phyloP scores from a whole-genome alignment of 768 basidiomycete species.

The Leccinum longicurvipes region DNA sequence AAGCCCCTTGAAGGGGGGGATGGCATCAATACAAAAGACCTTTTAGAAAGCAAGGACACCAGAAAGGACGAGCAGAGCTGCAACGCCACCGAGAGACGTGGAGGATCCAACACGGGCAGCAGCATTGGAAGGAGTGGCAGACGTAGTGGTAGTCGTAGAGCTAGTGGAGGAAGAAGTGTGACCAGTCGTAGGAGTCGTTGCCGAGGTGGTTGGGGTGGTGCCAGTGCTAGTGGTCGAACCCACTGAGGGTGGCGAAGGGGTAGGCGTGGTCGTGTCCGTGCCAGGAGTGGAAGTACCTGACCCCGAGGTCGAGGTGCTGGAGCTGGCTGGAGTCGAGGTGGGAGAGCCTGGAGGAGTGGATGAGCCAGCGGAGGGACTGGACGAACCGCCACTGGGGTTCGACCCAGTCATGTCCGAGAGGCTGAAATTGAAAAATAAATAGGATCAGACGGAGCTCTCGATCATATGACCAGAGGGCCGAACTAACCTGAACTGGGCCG shows the following conservation, averaged over 20 bases:
- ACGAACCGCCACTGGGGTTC: constrained; percentile 20
- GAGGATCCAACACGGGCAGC: constrained; percentile 22
- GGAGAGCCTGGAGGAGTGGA: constrained; percentile 12
- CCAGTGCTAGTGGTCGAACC: constrained; percentile 28
- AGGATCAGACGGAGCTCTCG: neutral
- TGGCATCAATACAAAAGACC: constrained; percentile 2
- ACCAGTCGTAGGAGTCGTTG: neutral
- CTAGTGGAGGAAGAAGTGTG: neutral
- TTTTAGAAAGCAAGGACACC: constrained; percentile 20
- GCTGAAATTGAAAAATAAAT: constrained; percentile 29
- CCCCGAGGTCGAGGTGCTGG: neutral
- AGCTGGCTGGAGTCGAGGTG: neutral
- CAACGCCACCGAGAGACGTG: constrained; percentile 17
- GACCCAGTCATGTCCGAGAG: constrained; percentile 60
- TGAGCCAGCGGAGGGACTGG: constrained; percentile 14
- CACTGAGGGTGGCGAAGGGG: constrained; percentile 27
- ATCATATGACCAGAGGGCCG: neutral
- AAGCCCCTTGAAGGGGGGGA: neutral
- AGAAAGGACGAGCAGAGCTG: constrained; percentile 19
- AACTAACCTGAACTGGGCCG: constrained; percentile 55
- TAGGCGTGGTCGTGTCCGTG: neutral
- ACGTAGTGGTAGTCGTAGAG: neutral
- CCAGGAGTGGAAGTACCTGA: constrained; percentile 17
- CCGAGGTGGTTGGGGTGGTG: neutral
- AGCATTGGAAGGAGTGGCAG: constrained; percentile 18